Percentiles rank a stretch among this genome's conserved stretches.
These are phyloP conservation scores for Hapsidospora chrysogenum DNA, from an alignment of 495 filamentous ascomycete genomes.

Conservation along the genomic window DNA sequence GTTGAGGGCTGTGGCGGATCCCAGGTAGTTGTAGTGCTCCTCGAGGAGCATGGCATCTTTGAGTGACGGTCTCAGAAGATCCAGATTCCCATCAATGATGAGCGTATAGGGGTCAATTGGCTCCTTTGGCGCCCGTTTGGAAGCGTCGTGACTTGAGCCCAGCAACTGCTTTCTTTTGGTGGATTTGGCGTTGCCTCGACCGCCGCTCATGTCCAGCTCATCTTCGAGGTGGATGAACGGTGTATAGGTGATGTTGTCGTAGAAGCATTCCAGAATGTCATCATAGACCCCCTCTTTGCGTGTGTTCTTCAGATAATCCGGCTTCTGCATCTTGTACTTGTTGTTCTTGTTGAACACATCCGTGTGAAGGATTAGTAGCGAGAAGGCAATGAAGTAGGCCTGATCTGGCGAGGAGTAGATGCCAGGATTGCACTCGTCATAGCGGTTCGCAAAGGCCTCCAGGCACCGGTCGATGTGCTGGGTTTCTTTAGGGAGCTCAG, in stretches of 20 bases:
- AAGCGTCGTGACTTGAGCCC: constrained; percentile 42
- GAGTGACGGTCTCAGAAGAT: constrained; percentile 63
- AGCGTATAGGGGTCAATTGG: constrained; percentile 90
- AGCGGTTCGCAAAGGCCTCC: constrained; percentile 88
- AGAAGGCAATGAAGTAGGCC: constrained; percentile 95
- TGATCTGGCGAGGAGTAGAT: constrained; percentile 88
- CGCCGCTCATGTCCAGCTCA: constrained; percentile 63
- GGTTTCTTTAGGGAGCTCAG: constrained; percentile 89
- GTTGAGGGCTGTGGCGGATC: constrained; percentile 56
- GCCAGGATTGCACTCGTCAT: constrained; percentile 95
- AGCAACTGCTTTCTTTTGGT: constrained; percentile 48
- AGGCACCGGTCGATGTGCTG: constrained; percentile 94
- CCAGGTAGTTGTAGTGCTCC: constrained; percentile 79
- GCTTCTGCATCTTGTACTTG: constrained; percentile 96
- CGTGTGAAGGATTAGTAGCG: constrained; percentile 87
- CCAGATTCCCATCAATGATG: constrained; percentile 77
- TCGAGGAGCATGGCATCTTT: constrained; percentile 87
- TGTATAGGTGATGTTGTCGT: constrained; percentile 95
- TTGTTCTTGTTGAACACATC: constrained; percentile 99
- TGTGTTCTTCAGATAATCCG: constrained; percentile 90
- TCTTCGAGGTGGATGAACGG: constrained; percentile 96
- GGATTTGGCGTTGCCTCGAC: constrained; percentile 53
- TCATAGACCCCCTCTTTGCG: constrained; percentile 76
- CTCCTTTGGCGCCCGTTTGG: constrained; percentile 51
- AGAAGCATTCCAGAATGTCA: constrained; percentile 88